Base-by-base conservation (phyloP, 1,284 basidiomycete genomes). In the Hortiboletus rubellus region DNA sequence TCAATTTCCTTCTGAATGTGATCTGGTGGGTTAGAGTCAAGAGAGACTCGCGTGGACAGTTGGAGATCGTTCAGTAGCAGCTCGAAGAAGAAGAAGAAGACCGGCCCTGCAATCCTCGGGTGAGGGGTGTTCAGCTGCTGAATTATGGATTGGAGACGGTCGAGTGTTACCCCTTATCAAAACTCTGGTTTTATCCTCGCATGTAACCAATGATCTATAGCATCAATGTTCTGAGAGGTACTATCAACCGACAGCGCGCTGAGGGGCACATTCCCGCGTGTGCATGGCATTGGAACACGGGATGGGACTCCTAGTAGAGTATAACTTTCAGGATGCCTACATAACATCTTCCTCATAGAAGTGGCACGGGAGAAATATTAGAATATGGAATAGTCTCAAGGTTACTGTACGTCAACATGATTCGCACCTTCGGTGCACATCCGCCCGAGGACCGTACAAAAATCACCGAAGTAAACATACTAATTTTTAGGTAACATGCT, bases 1-100 rank as follows among this genome's bases (percentile, higher is more conserved):
- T 30, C 10, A 1, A 11, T n/a, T 15, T 34, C 2, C 50, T 3
- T 43, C 12, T 37, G 36, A 38, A 43, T 46, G 30, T 30, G 42
- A 40, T 55, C 42, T 44, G 46, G 17, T 52, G n/a, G 52, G 18
- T 47, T 67, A 92, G 90, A 86, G 57, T 85, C 76, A 33, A 79
- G 91, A 60, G 91, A 93, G 58, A 77, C 88, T 60, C 86, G 91
- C 40, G 91, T 93, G n/a, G 91, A 80, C 62, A 89, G 84, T 65
- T 93, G 91, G 91, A 81, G 91, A 52, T 77, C 75, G 37, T 93
- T 93, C 67, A 73, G 81, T 15, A 82, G 74, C 34, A 66, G 54
- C 58, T 73, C 76, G 12, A 84, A 90, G 77, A 92, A 91, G 79
- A 92, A 91, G 76, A 89, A 89, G 73, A 87, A 88, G 72, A 61